These are phyloP conservation scores for Thermoascus crustaceus DNA, from an alignment of 2,329 filamentous ascomycete genomes.

Conservation along the genomic window DNA sequence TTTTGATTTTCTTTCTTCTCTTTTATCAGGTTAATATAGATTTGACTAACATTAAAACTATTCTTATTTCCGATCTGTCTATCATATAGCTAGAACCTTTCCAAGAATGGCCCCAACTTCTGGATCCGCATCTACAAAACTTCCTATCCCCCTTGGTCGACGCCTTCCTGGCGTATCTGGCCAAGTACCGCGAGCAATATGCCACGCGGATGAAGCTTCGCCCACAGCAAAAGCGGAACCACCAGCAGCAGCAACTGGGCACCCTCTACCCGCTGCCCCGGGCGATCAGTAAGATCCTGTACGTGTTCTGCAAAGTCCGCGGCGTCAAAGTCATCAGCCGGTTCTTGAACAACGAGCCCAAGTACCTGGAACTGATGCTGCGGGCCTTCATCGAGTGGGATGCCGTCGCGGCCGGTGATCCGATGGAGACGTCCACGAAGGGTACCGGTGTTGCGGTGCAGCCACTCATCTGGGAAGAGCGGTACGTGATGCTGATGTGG, in stretches of 20 bases:
- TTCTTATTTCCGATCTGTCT: slow-evolving; percentile 1
- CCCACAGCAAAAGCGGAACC: too few species aligned
- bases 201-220: slow-evolving; percentile 20
- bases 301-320: slow-evolving; percentile 87
- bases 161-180: slow-evolving; percentile 63
- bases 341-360: slow-evolving; percentile 85
- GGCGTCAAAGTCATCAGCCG: slow-evolving; percentile 87
- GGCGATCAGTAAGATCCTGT: slow-evolving; percentile 72
- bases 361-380: slow-evolving; percentile 72
- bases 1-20: slow-evolving; percentile 4
- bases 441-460: slow-evolving; percentile 17
- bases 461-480: slow-evolving; percentile 71
- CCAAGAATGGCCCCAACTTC: slow-evolving; percentile 87
- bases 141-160: slow-evolving; percentile 68
- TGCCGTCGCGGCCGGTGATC: slow-evolving; percentile 13
- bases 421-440: slow-evolving; percentile 8
- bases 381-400: slow-evolving; percentile 60
- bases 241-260: slow-evolving; percentile 28
- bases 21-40: slow-evolving; percentile 8
- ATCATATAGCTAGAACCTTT: slow-evolving; percentile 70
- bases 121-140: slow-evolving; percentile 72
- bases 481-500: slow-evolving; percentile 84
- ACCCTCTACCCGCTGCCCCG: slow-evolving; percentile 48
- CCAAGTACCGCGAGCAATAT: slow-evolving; percentile 35
- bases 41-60: slow-evolving; percentile 4